Base-by-base conservation (phyloP, 2,329 filamentous ascomycete species). In the Trichophaea hybrida region DNA sequence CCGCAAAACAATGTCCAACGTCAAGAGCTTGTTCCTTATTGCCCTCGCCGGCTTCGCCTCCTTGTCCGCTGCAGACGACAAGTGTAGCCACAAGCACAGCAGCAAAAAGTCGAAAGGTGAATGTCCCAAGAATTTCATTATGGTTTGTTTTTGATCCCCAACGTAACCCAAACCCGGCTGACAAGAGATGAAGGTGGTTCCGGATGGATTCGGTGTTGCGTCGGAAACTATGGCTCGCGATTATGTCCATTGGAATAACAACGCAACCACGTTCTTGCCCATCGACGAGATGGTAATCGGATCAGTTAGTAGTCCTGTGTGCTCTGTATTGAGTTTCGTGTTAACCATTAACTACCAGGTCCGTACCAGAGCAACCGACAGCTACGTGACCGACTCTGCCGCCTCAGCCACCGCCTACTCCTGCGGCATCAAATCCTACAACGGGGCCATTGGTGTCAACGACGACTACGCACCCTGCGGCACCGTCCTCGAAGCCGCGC, bases 341-440 rank as follows among this genome's bases (percentile, higher is more conserved):
- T 24, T 24, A 24, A 24, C 24, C 24, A n/a, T n/a, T n/a, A 1
- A 24, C 24, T 3, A 24, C 24, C 69, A 67, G 37, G 66, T 70
- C 31, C 67, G 69, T 10, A 70, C 69, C 24, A 64, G 61, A 5
- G 58, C 69, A 17, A 69, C 66, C 59, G 61, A 74, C 64, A 72
- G 71, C 34, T 63, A 74, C 7, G 70, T 74, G 40, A 73, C 73
- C 5, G 73, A 74, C 57, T 74, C 73, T n/a, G 71, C 72, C 5
- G 72, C 72, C 15, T 69, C 72, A 48, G 73, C 69, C 2, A 74
- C 73, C 31, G 72, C 73, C 4, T 73, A 73, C 59, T 72, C 69
- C 3, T 72, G 71, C 33, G 73, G 73, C 12, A 67, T 72, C 60
- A 74, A 74, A 64, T 70, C 72, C 2, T 71, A 71, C 61, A 74